Percentiles rank a stretch among this genome's conserved stretches.
phyloP scores from a whole-genome alignment of 305 asterid genomes.

The Fraxinus baroniana region DNA sequence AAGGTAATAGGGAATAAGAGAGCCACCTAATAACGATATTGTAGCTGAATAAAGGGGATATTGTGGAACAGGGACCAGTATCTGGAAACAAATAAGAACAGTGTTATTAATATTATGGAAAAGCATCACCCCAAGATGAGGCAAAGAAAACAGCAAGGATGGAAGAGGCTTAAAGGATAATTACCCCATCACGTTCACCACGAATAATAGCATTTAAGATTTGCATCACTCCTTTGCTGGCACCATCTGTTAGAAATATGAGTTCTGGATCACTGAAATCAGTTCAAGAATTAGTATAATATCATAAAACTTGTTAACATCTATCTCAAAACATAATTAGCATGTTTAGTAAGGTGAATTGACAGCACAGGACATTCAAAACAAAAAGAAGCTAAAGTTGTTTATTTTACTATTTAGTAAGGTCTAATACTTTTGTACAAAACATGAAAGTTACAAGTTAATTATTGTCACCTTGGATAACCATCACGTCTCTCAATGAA shows the following conservation, averaged over 20 bases:
- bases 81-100: conserved; percentile 37
- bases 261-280: conserved; percentile 91
- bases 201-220: conserved; percentile 70
- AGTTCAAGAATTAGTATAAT: conserved; percentile 16
- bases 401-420: background rate
- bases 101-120: conserved; percentile 10
- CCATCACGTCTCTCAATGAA: conserved; percentile 95
- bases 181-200: conserved; percentile 77
- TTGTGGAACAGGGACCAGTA: conserved; percentile 98
- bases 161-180: conserved; percentile 17
- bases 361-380: background rate
- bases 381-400: background rate
- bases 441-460: conserved; percentile 8
- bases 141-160: background rate
- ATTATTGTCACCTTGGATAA: conserved; percentile 67
- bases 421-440: background rate
- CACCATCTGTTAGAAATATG: conserved; percentile 94
- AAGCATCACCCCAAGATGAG: background rate
- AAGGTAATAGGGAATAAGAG: conserved; percentile 94
- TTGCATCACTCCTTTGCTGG: conserved; percentile 99
- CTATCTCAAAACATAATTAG: background rate
- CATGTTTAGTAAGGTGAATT: background rate
- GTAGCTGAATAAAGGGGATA: conserved; percentile 98
- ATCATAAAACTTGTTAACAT: background rate
- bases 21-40: conserved; percentile 82